Conservation (phyloP, 768 basidiomycete species). For the Leccinellum luteum region DNA sequence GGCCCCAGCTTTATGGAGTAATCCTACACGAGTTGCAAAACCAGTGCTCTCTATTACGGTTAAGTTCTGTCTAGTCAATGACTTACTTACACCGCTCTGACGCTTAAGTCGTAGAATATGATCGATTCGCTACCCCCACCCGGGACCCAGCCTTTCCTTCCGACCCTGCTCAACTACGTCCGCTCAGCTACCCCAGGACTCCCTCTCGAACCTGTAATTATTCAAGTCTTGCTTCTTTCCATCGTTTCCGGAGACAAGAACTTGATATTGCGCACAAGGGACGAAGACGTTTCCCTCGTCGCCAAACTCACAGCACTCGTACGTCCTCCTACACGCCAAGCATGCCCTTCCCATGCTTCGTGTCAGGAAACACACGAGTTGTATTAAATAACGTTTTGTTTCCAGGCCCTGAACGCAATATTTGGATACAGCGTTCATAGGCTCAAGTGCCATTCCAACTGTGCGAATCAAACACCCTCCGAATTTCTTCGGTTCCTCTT, state of each 20-base stretch:
- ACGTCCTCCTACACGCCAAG: conserved; percentile 13
- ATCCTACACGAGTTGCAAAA: conserved; percentile 12
- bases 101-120: conserved; percentile 8
- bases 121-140: conserved; percentile 31
- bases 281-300: conserved; percentile 62
- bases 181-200: conserved; percentile 43
- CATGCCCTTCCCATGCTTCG: conserved; percentile 6
- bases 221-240: conserved; percentile 66
- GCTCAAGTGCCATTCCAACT: conserved; percentile 43
- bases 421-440: conserved; percentile 61
- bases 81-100: background rate
- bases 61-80: background rate
- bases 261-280: conserved; percentile 60
- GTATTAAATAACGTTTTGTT: conserved; percentile 10
- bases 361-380: background rate
- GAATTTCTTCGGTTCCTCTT: conserved; percentile 40
- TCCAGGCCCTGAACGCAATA: conserved; percentile 55
- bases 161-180: conserved; percentile 46
- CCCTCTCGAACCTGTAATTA: conserved; percentile 59
- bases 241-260: conserved; percentile 61
- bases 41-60: conserved; percentile 18
- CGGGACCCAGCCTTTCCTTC: conserved; percentile 49
- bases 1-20: background rate
- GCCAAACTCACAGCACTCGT: conserved; percentile 60
- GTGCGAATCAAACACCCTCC: conserved; percentile 17